These are phyloP conservation scores for Fusarium brachygibbosum DNA, from an alignment of 2,329 filamentous ascomycete genomes.

Conservation along the genomic window DNA sequence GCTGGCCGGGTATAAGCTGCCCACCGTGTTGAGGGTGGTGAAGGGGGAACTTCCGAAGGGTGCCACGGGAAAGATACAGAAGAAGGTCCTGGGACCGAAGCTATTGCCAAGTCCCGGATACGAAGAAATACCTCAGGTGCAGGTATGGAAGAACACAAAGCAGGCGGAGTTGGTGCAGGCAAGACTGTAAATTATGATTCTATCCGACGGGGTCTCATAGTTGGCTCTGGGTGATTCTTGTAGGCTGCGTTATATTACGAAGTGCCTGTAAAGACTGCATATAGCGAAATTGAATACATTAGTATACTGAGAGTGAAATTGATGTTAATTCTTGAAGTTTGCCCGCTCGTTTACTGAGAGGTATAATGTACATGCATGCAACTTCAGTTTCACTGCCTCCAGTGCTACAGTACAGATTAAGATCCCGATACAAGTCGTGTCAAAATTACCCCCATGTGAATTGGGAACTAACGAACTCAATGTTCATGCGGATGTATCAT, in stretches of 20 bases:
- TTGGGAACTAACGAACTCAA: no score
- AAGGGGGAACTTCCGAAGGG: not conserved
- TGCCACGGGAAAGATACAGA: not conserved
- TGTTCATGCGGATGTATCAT: no score
- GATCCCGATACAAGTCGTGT: no score
- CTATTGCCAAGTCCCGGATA: not conserved
- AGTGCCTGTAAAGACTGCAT: not conserved
- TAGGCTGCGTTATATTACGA: no score
- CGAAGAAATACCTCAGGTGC: not conserved
- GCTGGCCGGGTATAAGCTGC: not conserved
- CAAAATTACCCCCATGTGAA: no score
- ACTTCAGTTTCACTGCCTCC: no score
- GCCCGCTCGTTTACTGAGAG: no score
- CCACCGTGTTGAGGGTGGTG: not conserved
- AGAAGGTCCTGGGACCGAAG: not conserved
- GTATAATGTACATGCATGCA: no score
- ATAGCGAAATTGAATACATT: no score
- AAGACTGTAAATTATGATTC: not conserved
- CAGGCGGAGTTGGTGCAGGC: not conserved
- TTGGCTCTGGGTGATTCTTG: not conserved
- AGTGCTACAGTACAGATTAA: no score
- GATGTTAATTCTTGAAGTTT: no score
- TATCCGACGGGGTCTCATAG: rapidly evolving
- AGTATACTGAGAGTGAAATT: no score
- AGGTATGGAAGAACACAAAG: not conserved